Conservation (phyloP, 2,329 filamentous ascomycete species). For the Didymosphaeria variabile region DNA sequence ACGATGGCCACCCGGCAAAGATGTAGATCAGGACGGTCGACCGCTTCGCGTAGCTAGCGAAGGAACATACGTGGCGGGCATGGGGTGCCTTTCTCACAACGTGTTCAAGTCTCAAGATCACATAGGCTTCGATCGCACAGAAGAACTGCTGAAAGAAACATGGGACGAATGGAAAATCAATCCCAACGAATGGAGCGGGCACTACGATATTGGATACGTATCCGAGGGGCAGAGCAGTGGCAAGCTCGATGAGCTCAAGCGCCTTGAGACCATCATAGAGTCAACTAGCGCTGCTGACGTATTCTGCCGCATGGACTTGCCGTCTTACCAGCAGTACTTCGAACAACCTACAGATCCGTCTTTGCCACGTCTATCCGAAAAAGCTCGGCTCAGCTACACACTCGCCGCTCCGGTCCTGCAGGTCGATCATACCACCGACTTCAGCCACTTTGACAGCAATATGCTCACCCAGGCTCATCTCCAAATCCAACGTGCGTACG, state of each 20-base stretch:
- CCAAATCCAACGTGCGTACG: constrained; percentile 28
- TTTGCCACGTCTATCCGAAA: constrained; percentile 65
- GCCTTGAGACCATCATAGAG: constrained; percentile 64
- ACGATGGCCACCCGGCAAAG: constrained; percentile 76
- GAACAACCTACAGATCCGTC: constrained; percentile 69
- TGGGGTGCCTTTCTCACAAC: constrained; percentile 79
- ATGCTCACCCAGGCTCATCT: constrained; percentile 42
- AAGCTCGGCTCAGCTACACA: constrained; percentile 63
- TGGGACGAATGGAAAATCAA: constrained; percentile 75
- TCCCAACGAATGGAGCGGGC: constrained; percentile 61
- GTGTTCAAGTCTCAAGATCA: constrained; percentile 52
- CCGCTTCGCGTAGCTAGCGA: constrained; percentile 81
- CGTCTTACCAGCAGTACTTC: constrained; percentile 37
- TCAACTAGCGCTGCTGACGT: constrained; percentile 73
- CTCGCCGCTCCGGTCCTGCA: constrained; percentile 64
- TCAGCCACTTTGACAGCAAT: constrained; percentile 50
- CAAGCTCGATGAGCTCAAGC: constrained; percentile 52
- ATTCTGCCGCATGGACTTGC: constrained; percentile 61
- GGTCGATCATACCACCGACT: constrained; percentile 58
- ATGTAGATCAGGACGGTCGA: constrained; percentile 73
- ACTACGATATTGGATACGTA: constrained; percentile 47
- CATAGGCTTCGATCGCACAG: constrained; percentile 59
- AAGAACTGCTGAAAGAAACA: constrained; percentile 70
- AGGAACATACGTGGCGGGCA: constrained; percentile 77
- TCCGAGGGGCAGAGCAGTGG: constrained; percentile 33